Evolutionary conservation across 257 asterid genomes (phyloP).

Genomic region (Solanum pinnatisectum): DNA sequence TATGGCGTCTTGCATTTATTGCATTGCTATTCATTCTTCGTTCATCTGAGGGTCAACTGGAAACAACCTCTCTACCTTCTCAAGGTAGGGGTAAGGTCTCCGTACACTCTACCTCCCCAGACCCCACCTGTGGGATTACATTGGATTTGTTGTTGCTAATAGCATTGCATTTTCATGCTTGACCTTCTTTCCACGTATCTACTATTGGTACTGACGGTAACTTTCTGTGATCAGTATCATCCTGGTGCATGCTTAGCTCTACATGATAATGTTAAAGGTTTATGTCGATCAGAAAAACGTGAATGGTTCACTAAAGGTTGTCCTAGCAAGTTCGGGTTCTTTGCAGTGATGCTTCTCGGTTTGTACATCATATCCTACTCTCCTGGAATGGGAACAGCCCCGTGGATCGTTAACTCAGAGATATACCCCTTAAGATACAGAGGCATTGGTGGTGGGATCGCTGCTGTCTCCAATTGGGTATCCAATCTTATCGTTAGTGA

Average conservation of each 20-base stretch:
- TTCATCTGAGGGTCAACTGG: not conserved
- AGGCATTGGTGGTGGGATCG: constrained; percentile 80
- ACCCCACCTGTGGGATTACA: not conserved
- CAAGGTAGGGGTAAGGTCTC: not conserved
- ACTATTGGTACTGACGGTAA: not conserved
- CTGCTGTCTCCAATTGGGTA: constrained; percentile 74
- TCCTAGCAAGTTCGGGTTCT: constrained; percentile 55
- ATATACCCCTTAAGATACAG: constrained; percentile 60
- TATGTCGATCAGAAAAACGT: constrained; percentile 31
- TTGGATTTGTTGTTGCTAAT: not conserved
- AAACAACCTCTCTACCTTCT: not conserved
- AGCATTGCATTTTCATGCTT: not conserved
- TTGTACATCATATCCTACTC: constrained; percentile 61
- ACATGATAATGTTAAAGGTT: constrained; percentile 3
- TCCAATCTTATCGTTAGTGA: constrained; percentile 66
- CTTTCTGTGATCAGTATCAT: constrained; percentile 20
- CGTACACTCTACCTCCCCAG: not conserved
- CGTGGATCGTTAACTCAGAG: constrained; percentile 85
- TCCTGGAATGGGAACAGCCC: constrained; percentile 68
- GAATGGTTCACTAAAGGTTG: constrained; percentile 68
- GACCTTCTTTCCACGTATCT: not conserved
- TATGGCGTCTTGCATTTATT: no score
- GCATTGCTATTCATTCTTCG: not conserved
- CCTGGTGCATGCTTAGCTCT: constrained; percentile 58
- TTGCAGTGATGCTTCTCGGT: constrained; percentile 49